Evolutionary conservation across 2,329 filamentous ascomycete species (phyloP), one percentile per base, ranked within the genome.

Genomic region (Setomelanomma holmii): DNA sequence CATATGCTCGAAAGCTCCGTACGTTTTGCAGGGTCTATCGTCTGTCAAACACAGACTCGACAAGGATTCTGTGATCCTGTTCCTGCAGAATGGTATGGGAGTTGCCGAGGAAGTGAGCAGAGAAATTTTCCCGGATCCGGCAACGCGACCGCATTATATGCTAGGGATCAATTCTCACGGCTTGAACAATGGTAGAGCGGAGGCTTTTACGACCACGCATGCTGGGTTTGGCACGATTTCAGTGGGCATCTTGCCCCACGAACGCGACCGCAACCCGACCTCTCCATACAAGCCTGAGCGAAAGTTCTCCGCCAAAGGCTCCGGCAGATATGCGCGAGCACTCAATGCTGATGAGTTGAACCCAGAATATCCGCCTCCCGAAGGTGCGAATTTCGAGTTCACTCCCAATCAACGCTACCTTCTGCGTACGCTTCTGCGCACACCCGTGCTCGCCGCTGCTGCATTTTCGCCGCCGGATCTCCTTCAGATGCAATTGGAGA

Each of bases 11-110:
- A 97, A 96, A 74, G 85, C 91, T 0, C 78, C 84, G 2, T 77
- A 84, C 33, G 89, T 90, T 0, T 72, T 90, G n/a, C 76, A 82
- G 1, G 88, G 89, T 35, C 74, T 96, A 12, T 78, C 83, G 5
- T 75, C 83, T 1, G 84, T 96, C 45, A 81, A 87, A 2, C 82
- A 86, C 56, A 84, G 90, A 8, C 76, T 96, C n/a, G 81, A 84
- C 38, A 78, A 82, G 2, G 78, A 85, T 22, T 91, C 89, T 1
- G 89, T 90, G 0, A 82, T 96, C 6, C 86, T 89, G 53, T 83
- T 96, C 49, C 73, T 96, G 49, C 89, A 91, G 50, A 90, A 93
- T 56, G 91, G 93, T 1, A 84, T 98, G 74, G 93, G 95, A 0
- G 79, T 91, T 1, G 80, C 91, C n/a, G 92, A 98, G 42, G 83